phyloP scores from a whole-genome alignment of 495 filamentous ascomycete species.

The Margaritispora aquatica region DNA sequence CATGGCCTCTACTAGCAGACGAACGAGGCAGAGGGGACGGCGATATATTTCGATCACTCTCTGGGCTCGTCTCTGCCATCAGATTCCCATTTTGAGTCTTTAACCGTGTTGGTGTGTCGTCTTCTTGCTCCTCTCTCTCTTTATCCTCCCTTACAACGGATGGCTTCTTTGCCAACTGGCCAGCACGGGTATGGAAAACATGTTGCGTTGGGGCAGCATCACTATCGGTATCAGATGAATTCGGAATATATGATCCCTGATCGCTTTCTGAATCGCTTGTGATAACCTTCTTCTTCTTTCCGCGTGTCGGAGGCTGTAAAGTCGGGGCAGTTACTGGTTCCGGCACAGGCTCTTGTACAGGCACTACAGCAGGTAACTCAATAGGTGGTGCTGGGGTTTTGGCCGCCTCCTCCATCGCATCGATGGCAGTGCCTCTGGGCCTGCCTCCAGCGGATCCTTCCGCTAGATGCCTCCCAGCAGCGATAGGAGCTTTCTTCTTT shows the following conservation, averaged over 20 bases:
- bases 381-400: neutral
- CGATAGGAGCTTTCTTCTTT: constrained; percentile 42
- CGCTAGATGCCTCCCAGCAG: constrained; percentile 40
- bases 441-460: constrained; percentile 29
- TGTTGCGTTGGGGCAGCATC: constrained; percentile 12
- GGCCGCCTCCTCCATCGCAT: constrained; percentile 17
- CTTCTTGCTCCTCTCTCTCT: constrained; percentile 39
- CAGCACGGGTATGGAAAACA: constrained; percentile 11
- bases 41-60: constrained; percentile 8
- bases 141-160: constrained; percentile 57
- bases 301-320: neutral
- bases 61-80: constrained; percentile 3
- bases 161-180: constrained; percentile 43
- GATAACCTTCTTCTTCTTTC: constrained; percentile 16
- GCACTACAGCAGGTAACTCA: neutral
- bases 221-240: constrained; percentile 24
- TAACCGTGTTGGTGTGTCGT: constrained; percentile 9
- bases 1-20: constrained; percentile 17
- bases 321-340: neutral
- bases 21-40: constrained; percentile 18
- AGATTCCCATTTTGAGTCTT: neutral
- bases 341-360: neutral
- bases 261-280: constrained; percentile 19
- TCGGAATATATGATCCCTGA: constrained; percentile 15
- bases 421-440: constrained; percentile 28